phyloP scores from a whole-genome alignment of 148 eudicot genomes.

The Chenopodium album region DNA sequence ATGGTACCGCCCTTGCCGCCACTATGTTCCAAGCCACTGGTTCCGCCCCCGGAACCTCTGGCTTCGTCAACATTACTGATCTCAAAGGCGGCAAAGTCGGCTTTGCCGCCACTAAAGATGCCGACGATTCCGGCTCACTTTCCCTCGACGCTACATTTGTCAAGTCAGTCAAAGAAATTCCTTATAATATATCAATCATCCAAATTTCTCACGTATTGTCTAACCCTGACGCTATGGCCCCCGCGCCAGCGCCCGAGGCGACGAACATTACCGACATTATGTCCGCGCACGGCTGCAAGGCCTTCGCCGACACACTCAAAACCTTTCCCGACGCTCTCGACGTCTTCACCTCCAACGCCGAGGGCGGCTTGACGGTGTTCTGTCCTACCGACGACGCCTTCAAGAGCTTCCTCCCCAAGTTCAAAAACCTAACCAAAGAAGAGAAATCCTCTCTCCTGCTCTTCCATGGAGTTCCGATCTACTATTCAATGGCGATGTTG shows the following conservation, averaged over 20 bases:
- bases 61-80: conserved; percentile 87
- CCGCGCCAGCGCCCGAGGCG: conserved; percentile 61
- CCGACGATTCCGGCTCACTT: conserved; percentile 31
- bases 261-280: conserved; percentile 60
- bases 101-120: conserved; percentile 50
- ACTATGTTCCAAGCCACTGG: conserved; percentile 98
- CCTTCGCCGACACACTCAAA: conserved; percentile 67
- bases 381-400: conserved; percentile 80
- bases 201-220: conserved; percentile 61
- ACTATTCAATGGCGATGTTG: conserved; percentile 56
- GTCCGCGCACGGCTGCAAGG: conserved; percentile 87
- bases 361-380: conserved; percentile 78
- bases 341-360: conserved; percentile 45
- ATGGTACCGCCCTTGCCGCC: conserved; percentile 85
- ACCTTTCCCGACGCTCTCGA: conserved; percentile 44
- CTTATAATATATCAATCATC: conserved; percentile 76
- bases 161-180: conserved; percentile 65
- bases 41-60: conserved; percentile 67
- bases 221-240: conserved; percentile 63
- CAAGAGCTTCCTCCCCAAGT: conserved; percentile 63
- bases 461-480: conserved; percentile 74
- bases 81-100: conserved; percentile 85
- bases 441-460: conserved; percentile 64
- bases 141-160: conserved; percentile 44
- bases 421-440: conserved; percentile 55